Percentiles rank a stretch among this genome's conserved stretches.
These are phyloP conservation scores for Cryphonectria radicalis DNA, from an alignment of 2,329 filamentous ascomycete genomes.

Conservation along the genomic window DNA sequence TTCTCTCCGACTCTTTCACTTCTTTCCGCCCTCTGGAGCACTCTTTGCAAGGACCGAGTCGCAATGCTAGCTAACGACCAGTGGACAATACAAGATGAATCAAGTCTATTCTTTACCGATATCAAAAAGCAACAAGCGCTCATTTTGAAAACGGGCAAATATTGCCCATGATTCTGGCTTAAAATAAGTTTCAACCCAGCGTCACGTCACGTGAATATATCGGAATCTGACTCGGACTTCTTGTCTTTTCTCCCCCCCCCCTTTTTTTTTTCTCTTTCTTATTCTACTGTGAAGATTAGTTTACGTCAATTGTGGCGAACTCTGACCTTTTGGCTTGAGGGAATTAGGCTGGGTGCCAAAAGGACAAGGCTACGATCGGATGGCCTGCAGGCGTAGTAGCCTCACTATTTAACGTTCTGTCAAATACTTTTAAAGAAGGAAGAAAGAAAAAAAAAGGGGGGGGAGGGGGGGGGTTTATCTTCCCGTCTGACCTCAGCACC, in stretches of 20 bases:
- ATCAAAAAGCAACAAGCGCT: background rate
- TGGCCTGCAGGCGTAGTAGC: background rate
- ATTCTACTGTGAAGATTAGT: background rate
- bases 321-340: background rate
- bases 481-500: background rate
- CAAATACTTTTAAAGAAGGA: too few species aligned
- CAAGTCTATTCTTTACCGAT: background rate
- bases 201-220: background rate
- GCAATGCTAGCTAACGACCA: background rate
- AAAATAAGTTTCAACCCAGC: too few species aligned
- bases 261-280: background rate
- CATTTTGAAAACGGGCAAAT: background rate
- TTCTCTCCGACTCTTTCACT: too few species aligned
- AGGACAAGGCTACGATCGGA: background rate
- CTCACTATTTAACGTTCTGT: background rate
- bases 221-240: background rate
- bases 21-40: background rate
- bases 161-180: background rate
- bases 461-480: background rate
- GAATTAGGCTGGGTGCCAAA: background rate
- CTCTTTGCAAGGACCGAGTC: background rate
- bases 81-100: background rate
- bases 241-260: too few species aligned
- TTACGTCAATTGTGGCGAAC: background rate
- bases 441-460: too few species aligned